Evolutionary conservation across 345 rosid genomes (phyloP), one percentile per base, ranked within the genome.

Genomic region (Euphorbia tirucalli): DNA sequence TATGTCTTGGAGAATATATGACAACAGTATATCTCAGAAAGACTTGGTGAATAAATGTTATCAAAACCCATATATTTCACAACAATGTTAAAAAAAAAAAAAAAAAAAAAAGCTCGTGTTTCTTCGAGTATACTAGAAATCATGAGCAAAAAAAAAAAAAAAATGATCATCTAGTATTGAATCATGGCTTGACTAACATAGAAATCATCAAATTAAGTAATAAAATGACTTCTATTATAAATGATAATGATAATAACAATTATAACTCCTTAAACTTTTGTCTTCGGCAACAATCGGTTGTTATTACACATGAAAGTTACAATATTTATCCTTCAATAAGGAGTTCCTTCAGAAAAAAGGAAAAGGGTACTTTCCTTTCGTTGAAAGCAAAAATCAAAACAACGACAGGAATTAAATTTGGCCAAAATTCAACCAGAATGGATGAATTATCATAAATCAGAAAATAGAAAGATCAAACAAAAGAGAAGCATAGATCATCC

Each of bases 401-500:
- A 68, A 70, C 44, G 50, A 28, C 7, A 77, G 76, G 46, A 13
- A 49, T 43, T 48, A 11, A 57, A 77, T 43, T 56, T 37, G 27
- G 27, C n/a, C 25, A 56, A 7, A 35, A 73, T 0, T 25, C 21
- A 54, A 24, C 31, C 54, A 25, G 19, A 24, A 69, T n/a, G 25
- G 25, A 19, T 22, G 25, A 56, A 56, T 56, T 52, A 52, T 15
- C 15, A 35, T 0, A 60, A 27, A 10, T 25, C 37, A 4, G 25
- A 54, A 59, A 69, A 76, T 2, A 37, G 52, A 22, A 58, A 57
- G 49, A 73, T 54, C 75, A 69, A 69, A 63, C 69, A 66, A 22
- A 35, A 74, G 65, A 77, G 25, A 41, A 32, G 31, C 74, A 70
- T 35, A 9, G 32, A 74, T 68, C 49, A 73, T 75, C 27, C 68